phyloP scores from a whole-genome alignment of 2,329 filamentous ascomycete species.

The Xylaria sp. region DNA sequence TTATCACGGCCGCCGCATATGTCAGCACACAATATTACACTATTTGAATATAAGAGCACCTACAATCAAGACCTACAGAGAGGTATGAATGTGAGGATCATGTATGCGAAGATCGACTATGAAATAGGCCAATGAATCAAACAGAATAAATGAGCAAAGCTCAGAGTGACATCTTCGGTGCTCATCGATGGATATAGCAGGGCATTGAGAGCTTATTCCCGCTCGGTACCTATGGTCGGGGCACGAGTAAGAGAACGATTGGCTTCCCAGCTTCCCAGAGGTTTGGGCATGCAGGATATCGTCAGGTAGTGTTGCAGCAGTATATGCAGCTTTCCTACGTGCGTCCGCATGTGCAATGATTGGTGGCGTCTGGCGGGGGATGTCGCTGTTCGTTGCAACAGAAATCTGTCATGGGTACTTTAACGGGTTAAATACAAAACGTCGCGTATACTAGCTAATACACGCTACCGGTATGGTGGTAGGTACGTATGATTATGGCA shows the following conservation, averaged over 20 bases:
- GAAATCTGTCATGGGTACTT: not conserved
- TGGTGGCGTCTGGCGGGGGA: constrained; percentile 15
- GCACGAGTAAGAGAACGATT: constrained; percentile 17
- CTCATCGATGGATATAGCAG: constrained; percentile 14
- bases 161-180: not conserved
- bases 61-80: not conserved
- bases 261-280: constrained; percentile 32
- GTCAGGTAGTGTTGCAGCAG: constrained; percentile 31
- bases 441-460: not conserved
- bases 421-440: constrained; percentile 28
- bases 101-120: not conserved
- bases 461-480: not conserved
- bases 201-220: constrained; percentile 24
- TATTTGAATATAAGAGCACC: not conserved
- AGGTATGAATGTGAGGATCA: not conserved
- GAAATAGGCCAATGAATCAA: not conserved
- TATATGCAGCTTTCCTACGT: constrained; percentile 25
- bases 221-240: constrained; percentile 5
- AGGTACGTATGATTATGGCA: not conserved
- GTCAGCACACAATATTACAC: not conserved
- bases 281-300: constrained; percentile 34
- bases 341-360: constrained; percentile 20
- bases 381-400: constrained; percentile 9
- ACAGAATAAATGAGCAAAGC: not conserved
- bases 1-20: not conserved